phyloP scores from a whole-genome alignment of 2,329 filamentous ascomycete genomes.

The Grosmannia clavigera region DNA sequence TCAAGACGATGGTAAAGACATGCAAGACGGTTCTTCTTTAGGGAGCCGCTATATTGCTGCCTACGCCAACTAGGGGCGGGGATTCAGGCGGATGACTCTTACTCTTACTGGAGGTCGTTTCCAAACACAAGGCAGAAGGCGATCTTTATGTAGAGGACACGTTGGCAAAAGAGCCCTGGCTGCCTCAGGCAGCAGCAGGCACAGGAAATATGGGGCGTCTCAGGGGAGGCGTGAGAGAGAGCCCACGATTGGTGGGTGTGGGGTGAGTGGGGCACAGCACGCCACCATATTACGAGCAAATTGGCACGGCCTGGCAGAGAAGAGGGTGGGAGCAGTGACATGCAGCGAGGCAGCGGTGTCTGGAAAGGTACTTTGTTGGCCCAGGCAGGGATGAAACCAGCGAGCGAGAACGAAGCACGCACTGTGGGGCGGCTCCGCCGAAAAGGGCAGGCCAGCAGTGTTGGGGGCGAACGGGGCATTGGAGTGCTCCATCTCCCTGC shows the following conservation, averaged over 20 bases:
- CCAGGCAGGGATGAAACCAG: not conserved
- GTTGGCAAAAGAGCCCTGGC: conserved; percentile 6
- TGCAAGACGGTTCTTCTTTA: not conserved
- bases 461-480: not conserved
- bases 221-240: not conserved
- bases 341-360: not conserved
- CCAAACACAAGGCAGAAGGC: not conserved
- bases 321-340: not conserved
- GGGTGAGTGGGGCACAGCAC: not conserved
- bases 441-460: not conserved
- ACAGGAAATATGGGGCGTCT: not conserved
- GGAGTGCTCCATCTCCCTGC: not conserved
- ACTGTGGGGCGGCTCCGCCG: not conserved
- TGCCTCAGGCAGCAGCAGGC: conserved; percentile 9
- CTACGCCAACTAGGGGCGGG: conserved; percentile 3
- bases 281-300: not conserved
- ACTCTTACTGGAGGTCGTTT: not conserved
- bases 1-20: not conserved
- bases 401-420: not conserved
- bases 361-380: not conserved
- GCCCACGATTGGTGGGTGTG: not conserved
- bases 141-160: conserved; percentile 14
- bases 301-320: not conserved
- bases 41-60: conserved; percentile 5
- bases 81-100: conserved; percentile 4